These are phyloP conservation scores for Blastobotrys buckinghamii DNA, from an alignment of 1,139 yeast genomes.

Conservation along the genomic window DNA sequence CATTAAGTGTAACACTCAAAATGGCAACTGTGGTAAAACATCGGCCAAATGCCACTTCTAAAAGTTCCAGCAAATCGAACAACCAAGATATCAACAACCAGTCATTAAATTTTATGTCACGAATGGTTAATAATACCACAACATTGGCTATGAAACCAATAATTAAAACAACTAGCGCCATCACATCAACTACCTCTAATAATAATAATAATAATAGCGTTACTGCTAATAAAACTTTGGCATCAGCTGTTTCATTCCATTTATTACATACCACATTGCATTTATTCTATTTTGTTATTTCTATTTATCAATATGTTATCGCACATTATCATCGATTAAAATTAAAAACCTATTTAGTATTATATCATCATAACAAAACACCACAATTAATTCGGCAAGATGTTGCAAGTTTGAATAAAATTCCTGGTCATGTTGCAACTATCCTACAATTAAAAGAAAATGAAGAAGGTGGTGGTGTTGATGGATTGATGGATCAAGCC, in stretches of 20 bases:
- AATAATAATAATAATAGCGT: too few relatives aligned
- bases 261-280: conserved; percentile 18
- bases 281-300: conserved; percentile 18
- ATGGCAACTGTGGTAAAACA: conserved; percentile 1
- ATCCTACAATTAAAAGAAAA: conserved; percentile 67
- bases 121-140: neutral
- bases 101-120: conserved; percentile 1
- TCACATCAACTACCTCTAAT: neutral
- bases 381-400: conserved; percentile 87
- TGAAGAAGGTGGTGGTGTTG: conserved; percentile 88
- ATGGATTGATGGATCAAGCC: conserved; percentile 70
- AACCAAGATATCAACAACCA: neutral
- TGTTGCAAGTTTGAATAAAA: conserved; percentile 60
- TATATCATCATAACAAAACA: conserved; percentile 75
- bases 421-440: conserved; percentile 72
- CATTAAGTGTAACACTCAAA: neutral
- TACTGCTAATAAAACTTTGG: neutral
- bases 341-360: conserved; percentile 54
- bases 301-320: conserved; percentile 14
- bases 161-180: neutral
- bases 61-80: neutral
- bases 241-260: conserved; percentile 10
- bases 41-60: neutral
- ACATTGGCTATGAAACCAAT: neutral
- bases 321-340: conserved; percentile 44